Percentiles rank a stretch among this genome's conserved stretches.
These are phyloP conservation scores for Apiospora hydei DNA, from an alignment of 2,329 filamentous ascomycete species.

Conservation along the genomic window DNA sequence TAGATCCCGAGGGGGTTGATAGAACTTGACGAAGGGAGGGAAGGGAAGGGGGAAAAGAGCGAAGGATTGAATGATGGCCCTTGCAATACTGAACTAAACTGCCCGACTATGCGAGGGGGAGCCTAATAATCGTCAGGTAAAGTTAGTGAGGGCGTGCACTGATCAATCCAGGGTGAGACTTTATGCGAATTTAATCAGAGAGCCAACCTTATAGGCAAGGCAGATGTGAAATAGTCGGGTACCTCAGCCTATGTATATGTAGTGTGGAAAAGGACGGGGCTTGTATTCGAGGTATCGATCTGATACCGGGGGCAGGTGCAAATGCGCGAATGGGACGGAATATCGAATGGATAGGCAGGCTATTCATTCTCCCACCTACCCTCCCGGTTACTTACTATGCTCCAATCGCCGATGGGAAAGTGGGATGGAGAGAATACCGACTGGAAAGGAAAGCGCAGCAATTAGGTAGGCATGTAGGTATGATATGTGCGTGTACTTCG, in stretches of 20 bases:
- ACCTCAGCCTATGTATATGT: constrained; percentile 12
- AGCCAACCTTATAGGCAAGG: constrained; percentile 22
- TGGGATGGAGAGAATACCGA: neutral
- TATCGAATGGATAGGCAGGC: constrained; percentile 10
- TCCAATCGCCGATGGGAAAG: neutral
- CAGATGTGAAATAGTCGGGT: constrained; percentile 21
- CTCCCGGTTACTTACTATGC: constrained; percentile 1
- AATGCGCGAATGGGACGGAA: constrained; percentile 11
- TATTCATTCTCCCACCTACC: constrained; percentile 6
- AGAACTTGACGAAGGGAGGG: constrained; percentile 1
- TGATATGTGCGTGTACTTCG: neutral
- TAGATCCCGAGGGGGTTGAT: neutral
- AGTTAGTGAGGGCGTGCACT: constrained; percentile 21
- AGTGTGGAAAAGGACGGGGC: constrained; percentile 16
- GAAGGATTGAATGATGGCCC: constrained; percentile 18
- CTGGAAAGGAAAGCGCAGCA: constrained; percentile 8
- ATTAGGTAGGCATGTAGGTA: too few relatives aligned
- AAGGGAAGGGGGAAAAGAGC: neutral
- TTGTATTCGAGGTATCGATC: constrained; percentile 2
- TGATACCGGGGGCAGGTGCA: neutral
- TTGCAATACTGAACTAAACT: constrained; percentile 17
- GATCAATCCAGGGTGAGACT: constrained; percentile 22
- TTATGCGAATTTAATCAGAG: constrained; percentile 21
- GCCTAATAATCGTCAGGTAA: constrained; percentile 21
- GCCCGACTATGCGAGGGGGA: constrained; percentile 21